Evolutionary conservation across 352 stramenopile genomes (phyloP), one percentile per base, ranked within the genome.

Genomic region (Globisporangium emineosum): DNA sequence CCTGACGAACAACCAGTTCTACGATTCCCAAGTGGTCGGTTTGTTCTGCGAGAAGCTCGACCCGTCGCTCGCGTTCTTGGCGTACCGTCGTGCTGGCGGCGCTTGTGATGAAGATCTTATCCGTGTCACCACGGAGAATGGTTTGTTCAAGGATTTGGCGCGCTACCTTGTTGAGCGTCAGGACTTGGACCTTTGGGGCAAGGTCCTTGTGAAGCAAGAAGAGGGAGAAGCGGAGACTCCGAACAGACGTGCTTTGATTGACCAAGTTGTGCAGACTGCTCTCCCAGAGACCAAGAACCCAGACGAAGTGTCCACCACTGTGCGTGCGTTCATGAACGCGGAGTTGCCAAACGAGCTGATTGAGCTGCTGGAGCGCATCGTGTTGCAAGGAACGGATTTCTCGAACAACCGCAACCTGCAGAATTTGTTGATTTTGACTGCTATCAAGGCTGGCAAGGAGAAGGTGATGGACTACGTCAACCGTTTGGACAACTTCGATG

Each of bases 381-480:
- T 99, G 54, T 84, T 99, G 8, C 98, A 99, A 80, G 97, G 97
- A 66, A 98, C 93, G 19, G 97, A 99, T 73, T 99, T 99, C 75
- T 99, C 96, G 25, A 93, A 97, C 75, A 99, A 99, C 95, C 98
- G 98, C 73, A 99, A 99, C 75, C 75, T 99, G 63, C 98, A 99
- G 81, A 99, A 99, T 80, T 76, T 99, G 67, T 79, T 99, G 58
- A 99, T 99, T 75, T 87, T 99, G 63, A 99, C 98, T 43, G 98
- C 98, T 33, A 99, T 99, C 65, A 98, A 98, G 76, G 97, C 97
- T 52, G 94, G 98, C 68, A 93, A 97, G 71, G 96, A 98, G 64
- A 97, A 98, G 77, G 98, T 99, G 57, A 98, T 99, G 83, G 97
- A 99, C 68, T 99, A 99, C 84, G 98, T 99, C 67, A 98, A 99